Evolutionary conservation across 805 yeast genomes (phyloP).

Genomic region (Saturnispora bothae): DNA sequence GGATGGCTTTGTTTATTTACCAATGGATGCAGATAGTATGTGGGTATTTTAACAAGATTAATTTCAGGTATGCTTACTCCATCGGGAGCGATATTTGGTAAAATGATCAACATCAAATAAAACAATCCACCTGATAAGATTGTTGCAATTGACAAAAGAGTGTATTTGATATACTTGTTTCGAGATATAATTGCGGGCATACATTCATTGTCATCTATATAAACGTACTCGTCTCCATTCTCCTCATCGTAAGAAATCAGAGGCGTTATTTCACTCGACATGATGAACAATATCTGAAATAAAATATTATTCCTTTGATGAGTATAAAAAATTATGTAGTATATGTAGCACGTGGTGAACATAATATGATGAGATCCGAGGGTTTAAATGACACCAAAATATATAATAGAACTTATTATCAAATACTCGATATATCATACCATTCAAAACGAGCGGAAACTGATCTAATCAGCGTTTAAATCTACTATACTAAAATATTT

Average conservation of each 20-base stretch:
- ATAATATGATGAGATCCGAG: background rate
- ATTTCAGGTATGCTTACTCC: constrained; percentile 21
- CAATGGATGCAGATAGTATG: constrained; percentile 25
- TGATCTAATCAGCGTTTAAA: too few relatives aligned
- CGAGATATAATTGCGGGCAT: constrained; percentile 8
- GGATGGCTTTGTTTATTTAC: constrained; percentile 10
- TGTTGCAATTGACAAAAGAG: constrained; percentile 13
- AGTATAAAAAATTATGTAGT: too few relatives aligned
- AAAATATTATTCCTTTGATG: too few relatives aligned
- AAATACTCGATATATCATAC: too few relatives aligned
- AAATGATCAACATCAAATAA: constrained; percentile 20
- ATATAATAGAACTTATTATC: too few relatives aligned
- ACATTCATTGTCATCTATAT: constrained; percentile 14
- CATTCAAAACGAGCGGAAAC: too few relatives aligned
- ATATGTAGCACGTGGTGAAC: too few relatives aligned
- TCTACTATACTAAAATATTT: too few relatives aligned
- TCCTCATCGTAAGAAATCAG: constrained; percentile 8
- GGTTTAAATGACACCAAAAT: too few relatives aligned
- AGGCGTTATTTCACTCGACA: constrained; percentile 10
- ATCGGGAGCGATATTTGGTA: constrained; percentile 27
- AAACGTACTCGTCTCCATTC: constrained; percentile 10
- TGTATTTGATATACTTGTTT: constrained; percentile 9
- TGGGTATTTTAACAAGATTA: constrained; percentile 15
- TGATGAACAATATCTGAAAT: too few relatives aligned
- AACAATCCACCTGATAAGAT: constrained; percentile 7